phyloP scores from a whole-genome alignment of 306 rosid species.

The Vigna nakashimae region DNA sequence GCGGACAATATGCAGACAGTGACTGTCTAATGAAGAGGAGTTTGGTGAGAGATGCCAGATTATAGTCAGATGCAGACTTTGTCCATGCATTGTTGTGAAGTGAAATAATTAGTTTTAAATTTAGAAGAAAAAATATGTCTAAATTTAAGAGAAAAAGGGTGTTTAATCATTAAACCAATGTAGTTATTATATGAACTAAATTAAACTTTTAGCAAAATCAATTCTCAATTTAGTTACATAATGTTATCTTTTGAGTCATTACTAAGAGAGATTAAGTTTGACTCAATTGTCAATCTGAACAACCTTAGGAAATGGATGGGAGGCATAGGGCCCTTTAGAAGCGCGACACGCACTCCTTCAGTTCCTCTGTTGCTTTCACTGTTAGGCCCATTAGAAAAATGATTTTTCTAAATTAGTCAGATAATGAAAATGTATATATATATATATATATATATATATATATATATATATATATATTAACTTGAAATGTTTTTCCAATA shows the following conservation, averaged over 20 bases:
- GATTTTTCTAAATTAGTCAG: not conserved
- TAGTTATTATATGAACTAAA: not conserved
- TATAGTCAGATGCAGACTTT: constrained; percentile 5
- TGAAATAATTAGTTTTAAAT: too few species aligned
- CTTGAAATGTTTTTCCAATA: not conserved
- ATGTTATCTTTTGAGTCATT: not conserved
- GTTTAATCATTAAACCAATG: too few species aligned
- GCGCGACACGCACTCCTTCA: constrained; percentile 29
- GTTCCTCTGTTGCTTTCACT: constrained; percentile 24
- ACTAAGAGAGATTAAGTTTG: constrained; percentile 23
- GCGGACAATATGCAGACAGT: constrained; percentile 18
- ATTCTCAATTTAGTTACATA: not conserved
- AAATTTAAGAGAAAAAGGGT: too few species aligned
- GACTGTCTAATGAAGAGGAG: constrained; percentile 28
- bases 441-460: not conserved
- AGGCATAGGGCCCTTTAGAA: constrained; percentile 16
- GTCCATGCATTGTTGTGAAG: not conserved
- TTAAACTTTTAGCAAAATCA: not conserved
- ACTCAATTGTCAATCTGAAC: constrained; percentile 31
- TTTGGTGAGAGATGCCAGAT: constrained; percentile 45
- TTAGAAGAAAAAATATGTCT: too few species aligned
- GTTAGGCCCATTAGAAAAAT: not conserved
- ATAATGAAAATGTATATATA: not conserved
- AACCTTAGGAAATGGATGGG: constrained; percentile 20
- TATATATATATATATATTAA: not conserved